Conservation (phyloP, 75 land plant genomes). For the Pseudotsuga menziesii region DNA sequence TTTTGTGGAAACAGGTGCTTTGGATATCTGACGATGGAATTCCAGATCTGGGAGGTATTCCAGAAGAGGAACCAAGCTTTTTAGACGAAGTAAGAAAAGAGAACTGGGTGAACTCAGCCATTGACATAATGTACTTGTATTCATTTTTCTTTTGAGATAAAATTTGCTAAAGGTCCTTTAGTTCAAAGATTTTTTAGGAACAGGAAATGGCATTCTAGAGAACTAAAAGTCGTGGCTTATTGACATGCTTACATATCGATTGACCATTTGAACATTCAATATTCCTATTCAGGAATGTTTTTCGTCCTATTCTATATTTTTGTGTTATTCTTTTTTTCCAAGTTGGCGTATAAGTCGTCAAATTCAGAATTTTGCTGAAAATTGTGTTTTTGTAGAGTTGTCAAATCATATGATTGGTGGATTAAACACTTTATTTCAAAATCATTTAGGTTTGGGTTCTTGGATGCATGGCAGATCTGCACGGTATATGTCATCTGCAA, state of each 20-base stretch:
- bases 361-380: background rate
- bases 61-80: slow-evolving; percentile 85
- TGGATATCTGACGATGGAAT: slow-evolving; percentile 97
- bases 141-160: background rate
- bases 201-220: background rate
- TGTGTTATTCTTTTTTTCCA: background rate
- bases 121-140: background rate
- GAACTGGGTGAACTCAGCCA: background rate
- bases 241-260: background rate
- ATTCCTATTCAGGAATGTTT: background rate
- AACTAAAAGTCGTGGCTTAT: background rate
- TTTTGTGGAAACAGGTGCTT: slow-evolving; percentile 53
- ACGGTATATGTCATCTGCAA: no score
- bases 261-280: background rate
- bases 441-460: no score
- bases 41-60: slow-evolving; percentile 91
- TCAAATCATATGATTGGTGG: background rate
- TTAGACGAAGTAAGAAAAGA: slow-evolving; percentile 71
- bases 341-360: background rate
- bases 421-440: background rate
- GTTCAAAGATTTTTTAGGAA: background rate
- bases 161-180: background rate
- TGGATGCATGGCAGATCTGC: no score
- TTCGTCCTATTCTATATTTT: background rate
- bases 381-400: background rate